Evolutionary conservation across 495 filamentous ascomycete genomes (phyloP).

Genomic region (Stereocaulon alpinum): DNA sequence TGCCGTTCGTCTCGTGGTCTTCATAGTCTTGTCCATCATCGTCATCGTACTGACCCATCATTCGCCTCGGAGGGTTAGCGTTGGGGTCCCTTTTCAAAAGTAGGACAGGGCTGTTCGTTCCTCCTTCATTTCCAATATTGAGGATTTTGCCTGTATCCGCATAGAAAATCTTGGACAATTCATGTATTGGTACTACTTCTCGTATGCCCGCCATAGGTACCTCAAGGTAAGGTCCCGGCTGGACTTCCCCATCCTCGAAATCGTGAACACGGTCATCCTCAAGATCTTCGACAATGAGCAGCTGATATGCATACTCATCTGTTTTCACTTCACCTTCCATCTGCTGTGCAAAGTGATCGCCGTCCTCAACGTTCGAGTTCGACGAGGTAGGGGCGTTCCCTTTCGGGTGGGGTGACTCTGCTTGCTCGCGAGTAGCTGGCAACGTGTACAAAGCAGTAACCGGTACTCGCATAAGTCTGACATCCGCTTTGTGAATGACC

Average conservation of each 20-base stretch:
- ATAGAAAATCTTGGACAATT: slow-evolving; percentile 95
- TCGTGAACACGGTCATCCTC: slow-evolving; percentile 86
- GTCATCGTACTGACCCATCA: slow-evolving; percentile 42
- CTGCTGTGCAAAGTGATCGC: slow-evolving; percentile 18
- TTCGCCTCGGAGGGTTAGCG: slow-evolving; percentile 58
- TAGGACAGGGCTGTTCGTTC: slow-evolving; percentile 76
- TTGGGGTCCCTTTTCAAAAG: slow-evolving; percentile 76
- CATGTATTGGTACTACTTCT: slow-evolving; percentile 75
- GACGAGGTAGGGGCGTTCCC: neutral
- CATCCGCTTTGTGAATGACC: slow-evolving; percentile 85
- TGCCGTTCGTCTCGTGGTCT: neutral
- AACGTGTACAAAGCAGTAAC: slow-evolving; percentile 31
- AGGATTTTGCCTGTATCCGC: slow-evolving; percentile 91
- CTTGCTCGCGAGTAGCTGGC: neutral
- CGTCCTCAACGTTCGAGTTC: neutral
- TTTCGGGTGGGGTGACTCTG: slow-evolving; percentile 7
- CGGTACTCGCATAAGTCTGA: slow-evolving; percentile 61
- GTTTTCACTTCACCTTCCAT: slow-evolving; percentile 41
- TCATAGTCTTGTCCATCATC: slow-evolving; percentile 27
- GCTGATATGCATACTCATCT: slow-evolving; percentile 78
- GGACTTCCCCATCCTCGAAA: slow-evolving; percentile 53
- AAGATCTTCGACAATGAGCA: slow-evolving; percentile 83
- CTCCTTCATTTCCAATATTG: slow-evolving; percentile 70
- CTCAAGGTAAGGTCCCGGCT: slow-evolving; percentile 59
- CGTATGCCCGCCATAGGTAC: slow-evolving; percentile 66